Percentiles rank a stretch among this genome's conserved stretches.
Conservation (phyloP, 176 grass and related monocot genomes). For the barley (Hordeum vulgare) region DNA sequence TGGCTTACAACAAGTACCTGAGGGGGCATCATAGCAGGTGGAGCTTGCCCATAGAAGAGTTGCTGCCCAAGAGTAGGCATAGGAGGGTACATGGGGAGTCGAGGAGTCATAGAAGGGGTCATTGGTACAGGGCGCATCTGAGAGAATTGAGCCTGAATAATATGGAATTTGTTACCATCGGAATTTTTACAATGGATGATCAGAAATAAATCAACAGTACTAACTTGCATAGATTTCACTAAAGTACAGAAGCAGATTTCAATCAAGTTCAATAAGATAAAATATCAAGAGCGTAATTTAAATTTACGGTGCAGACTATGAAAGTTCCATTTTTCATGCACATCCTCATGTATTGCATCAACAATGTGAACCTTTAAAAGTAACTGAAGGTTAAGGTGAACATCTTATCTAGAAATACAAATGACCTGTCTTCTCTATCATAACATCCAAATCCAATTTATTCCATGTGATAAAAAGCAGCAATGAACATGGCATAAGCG, state of each 20-base stretch:
- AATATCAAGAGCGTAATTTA: neutral
- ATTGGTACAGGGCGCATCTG: conserved; percentile 72
- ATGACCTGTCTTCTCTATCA: neutral
- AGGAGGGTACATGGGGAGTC: conserved; percentile 76
- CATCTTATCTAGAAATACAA: neutral
- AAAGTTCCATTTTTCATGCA: neutral
- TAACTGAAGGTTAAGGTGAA: neutral
- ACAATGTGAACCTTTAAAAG: neutral
- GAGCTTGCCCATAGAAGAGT: conserved; percentile 87
- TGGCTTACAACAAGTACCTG: conserved; percentile 39
- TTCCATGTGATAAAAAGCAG: neutral
- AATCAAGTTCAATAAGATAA: neutral
- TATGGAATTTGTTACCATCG: neutral
- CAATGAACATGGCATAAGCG: neutral
- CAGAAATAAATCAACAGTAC: neutral
- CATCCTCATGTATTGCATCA: neutral
- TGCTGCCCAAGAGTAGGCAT: conserved; percentile 70
- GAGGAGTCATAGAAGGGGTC: conserved; percentile 60
- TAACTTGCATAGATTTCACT: neutral
- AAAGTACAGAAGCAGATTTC: neutral
- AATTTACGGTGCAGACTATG: neutral
- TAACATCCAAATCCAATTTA: neutral
- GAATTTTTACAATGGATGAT: neutral
- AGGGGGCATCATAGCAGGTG: conserved; percentile 61
- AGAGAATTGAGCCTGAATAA: conserved; percentile 74